phyloP scores from a whole-genome alignment of 192 early-diverging fungal genomes.

The Polychytrium aggregatum region DNA sequence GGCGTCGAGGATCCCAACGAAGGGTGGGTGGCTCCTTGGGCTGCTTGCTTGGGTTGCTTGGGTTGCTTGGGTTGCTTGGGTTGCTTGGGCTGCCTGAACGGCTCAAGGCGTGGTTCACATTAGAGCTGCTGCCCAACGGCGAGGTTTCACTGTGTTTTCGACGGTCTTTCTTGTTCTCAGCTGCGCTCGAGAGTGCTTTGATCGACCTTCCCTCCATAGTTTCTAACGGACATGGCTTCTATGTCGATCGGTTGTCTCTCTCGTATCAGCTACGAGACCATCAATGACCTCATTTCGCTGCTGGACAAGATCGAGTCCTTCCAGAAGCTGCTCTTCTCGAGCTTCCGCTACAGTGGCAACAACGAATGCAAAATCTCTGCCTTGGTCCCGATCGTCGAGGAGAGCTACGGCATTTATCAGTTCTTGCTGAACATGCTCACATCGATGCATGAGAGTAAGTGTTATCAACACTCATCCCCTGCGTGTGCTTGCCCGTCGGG shows the following conservation, averaged over 20 bases:
- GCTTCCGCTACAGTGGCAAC: constrained; percentile 69
- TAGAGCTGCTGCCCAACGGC: no score
- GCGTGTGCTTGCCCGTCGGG: background rate
- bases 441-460: constrained; percentile 82
- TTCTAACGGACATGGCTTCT: background rate
- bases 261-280: constrained; percentile 75
- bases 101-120: no score
- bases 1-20: constrained; percentile 96
- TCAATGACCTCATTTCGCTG: constrained; percentile 82
- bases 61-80: no score
- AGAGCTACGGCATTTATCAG: constrained; percentile 89
- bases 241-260: background rate
- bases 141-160: no score
- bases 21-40: constrained; percentile 44
- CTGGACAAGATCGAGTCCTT: constrained; percentile 87
- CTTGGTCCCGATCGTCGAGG: constrained; percentile 94
- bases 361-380: constrained; percentile 94
- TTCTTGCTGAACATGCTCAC: constrained; percentile 92
- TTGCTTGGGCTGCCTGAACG: no score
- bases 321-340: constrained; percentile 77
- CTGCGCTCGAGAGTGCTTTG: no score
- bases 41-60: no score
- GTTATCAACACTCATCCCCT: background rate
- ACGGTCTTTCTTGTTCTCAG: no score
- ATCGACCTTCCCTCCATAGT: no score